These are phyloP conservation scores for Nyctanthes arbortristis DNA, from an alignment of 257 asterid species.

Conservation along the genomic window DNA sequence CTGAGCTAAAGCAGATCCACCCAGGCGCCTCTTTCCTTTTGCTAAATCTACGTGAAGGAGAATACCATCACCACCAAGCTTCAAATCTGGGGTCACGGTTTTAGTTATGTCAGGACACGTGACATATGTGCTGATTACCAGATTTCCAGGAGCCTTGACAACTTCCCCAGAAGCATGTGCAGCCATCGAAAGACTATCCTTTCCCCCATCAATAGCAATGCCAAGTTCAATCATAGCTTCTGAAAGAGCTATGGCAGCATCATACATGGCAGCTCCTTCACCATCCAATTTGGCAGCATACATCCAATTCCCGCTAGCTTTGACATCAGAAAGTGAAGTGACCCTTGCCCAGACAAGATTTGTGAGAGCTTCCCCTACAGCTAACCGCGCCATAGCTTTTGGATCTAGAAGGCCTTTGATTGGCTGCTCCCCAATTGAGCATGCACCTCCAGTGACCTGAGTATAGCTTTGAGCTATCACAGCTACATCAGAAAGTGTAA, in stretches of 20 bases:
- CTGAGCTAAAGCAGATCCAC: constrained; percentile 95
- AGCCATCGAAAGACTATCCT: constrained; percentile 97
- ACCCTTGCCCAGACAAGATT: constrained; percentile 90
- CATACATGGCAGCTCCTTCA: constrained; percentile 96
- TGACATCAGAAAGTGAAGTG: constrained; percentile 83
- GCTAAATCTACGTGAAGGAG: constrained; percentile 87
- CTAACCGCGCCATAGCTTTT: constrained; percentile 88
- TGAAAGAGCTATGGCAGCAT: constrained; percentile 83
- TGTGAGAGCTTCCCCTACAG: constrained; percentile 91
- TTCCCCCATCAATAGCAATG: constrained; percentile 93
- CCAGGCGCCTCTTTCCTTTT: constrained; percentile 77
- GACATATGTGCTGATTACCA: constrained; percentile 86
- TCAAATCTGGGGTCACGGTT: constrained; percentile 87
- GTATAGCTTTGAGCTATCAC: constrained; percentile 83
- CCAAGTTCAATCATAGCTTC: constrained; percentile 98
- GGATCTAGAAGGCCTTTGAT: constrained; percentile 87
- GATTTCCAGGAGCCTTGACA: constrained; percentile 95
- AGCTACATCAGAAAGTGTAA: constrained; percentile 85
- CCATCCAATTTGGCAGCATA: constrained; percentile 98
- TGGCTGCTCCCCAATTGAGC: constrained; percentile 91
- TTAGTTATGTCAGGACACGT: constrained; percentile 94
- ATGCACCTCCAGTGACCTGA: constrained; percentile 86
- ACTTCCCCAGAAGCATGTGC: constrained; percentile 81
- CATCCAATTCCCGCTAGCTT: constrained; percentile 99
- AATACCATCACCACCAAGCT: constrained; percentile 82